Evolutionary conservation across 2,329 filamentous ascomycete species (phyloP).

Genomic region (Penicillium freii): DNA sequence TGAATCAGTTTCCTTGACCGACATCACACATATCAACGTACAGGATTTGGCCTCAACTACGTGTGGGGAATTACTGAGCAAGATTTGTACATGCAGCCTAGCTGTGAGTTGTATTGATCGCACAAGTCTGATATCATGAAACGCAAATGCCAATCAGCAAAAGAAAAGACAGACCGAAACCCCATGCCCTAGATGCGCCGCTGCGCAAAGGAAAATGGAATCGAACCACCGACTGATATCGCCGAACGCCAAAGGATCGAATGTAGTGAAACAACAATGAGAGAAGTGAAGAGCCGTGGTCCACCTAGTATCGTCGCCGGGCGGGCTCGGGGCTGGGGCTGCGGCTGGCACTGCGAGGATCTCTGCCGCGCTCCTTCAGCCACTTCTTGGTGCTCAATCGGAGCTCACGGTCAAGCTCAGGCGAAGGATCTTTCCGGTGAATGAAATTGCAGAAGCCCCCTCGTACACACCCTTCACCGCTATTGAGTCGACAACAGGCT

Average conservation of each 20-base stretch:
- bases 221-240: conserved; percentile 20
- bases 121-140: conserved; percentile 33
- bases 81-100: not conserved
- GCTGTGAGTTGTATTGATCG: conserved; percentile 9
- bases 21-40: no score
- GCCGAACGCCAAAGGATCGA: conserved; percentile 24
- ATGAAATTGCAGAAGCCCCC: conserved; percentile 99
- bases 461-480: conserved; percentile 89
- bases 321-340: conserved; percentile 85
- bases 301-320: conserved; percentile 64
- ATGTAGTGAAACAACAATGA: conserved; percentile 13
- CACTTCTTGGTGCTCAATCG: conserved; percentile 93
- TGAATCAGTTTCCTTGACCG: not conserved
- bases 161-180: conserved; percentile 16
- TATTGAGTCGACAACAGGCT: conserved; percentile 92
- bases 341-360: conserved; percentile 75
- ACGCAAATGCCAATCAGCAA: conserved; percentile 23
- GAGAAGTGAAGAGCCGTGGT: not conserved
- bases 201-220: conserved; percentile 19
- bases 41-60: no score
- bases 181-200: conserved; percentile 16
- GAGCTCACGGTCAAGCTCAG: conserved; percentile 85
- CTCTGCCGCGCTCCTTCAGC: conserved; percentile 78
- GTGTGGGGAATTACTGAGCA: not conserved
- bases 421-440: conserved; percentile 88